Base-by-base conservation (phyloP, 352 stramenopile genomes). In the Vaucheria bursata region DNA sequence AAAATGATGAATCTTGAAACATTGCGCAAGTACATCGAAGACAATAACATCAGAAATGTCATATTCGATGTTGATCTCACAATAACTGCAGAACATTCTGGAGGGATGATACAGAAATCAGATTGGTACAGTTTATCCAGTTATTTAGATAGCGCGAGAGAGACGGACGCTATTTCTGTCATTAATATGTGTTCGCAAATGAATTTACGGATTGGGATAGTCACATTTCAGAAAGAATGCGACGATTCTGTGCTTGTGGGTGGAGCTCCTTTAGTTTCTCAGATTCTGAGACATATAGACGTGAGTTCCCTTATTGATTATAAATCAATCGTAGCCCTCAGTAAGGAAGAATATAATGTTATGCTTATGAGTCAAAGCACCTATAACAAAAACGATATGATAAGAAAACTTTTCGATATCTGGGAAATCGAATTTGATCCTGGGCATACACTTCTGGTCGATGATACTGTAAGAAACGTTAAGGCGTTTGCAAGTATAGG, bases 341-440 rank as follows among this genome's bases (percentile, higher is more conserved):
- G 36, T 2, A 29, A 49, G 32, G 18, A 31, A 36, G 50, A 82
- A 34, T 82, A 82, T 72, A 45, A 36, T 7, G 77, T 79, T 34
- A 82, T 82, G 77, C 59, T 81, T 31, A 65, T 35, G 7, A 33
- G 75, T 40, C 77, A 73, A 25, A 64, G 73, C 4, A 82, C 39
- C 8, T 82, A 81, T 74, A 77, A 78, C 73, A 82, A 82, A 59
- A 82, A 82, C 38, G 77, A 82, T 5, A 69, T 81, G 77, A 65
- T 82, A 38, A 70, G 69, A 2, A 45, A 36, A 1, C 35, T 82
- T 6, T 82, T 82, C 64, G 67, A 80, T 34, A 73, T 65, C 29
- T 69, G 76, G 76, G 77, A 72, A 0, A 64, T 75, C 33, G 77
- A 39, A n/a, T 82, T 75, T 32, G 53, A 49, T 5, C 77, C 77